Base-by-base conservation (phyloP, 2,329 filamentous ascomycete genomes). In the Meredithiella fracta region DNA sequence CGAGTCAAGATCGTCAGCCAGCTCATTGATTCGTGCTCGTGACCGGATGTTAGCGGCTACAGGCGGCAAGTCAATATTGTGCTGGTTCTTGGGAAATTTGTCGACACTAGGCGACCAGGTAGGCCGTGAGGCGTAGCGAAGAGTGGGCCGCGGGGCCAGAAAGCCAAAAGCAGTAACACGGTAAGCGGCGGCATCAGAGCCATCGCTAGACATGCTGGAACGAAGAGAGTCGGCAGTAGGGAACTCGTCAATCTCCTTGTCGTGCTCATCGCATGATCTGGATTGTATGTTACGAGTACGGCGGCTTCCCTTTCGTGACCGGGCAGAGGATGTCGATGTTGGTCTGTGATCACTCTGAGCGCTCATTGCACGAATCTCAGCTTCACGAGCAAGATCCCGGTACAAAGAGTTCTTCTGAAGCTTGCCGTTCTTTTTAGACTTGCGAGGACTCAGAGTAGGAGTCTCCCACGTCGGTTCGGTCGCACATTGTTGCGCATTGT, bases 1-100 rank as follows among this genome's bases (percentile, higher is more conserved):
- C 2, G 92, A 85, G 68, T 88, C 87, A 55, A 98, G 74, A 58
- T 86, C 84, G 65, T 97, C 86, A 22, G 89, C 92, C 47, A 97
- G 69, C 67, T 85, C 70, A 69, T 86, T 69, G 65, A 85, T 68
- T 63, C 79, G 69, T 68, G 83, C 80, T 62, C 79, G 78, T 2
- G 76, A 76, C 60, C 75, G 80, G 26, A 82, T 74, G 38, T 79
- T 81, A 59, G 86, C 79, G 0, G 78, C 73, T 15, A 82, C 78
- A n/a, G 75, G 68, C 61, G 72, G 67, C 34, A 72, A 66, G 60
- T 76, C 68, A 61, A 74, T 66, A 59, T 77, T 64, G 64, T 76
- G 70, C 69, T 56, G 53, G 23, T 72, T 69, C 15, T 72, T 67
- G 3, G 75, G 71, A 51, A 68, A 72, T 14, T 72, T 67, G 49